Base-by-base conservation (phyloP, 805 yeast genomes). In the Yarrowia phangngaensis region DNA sequence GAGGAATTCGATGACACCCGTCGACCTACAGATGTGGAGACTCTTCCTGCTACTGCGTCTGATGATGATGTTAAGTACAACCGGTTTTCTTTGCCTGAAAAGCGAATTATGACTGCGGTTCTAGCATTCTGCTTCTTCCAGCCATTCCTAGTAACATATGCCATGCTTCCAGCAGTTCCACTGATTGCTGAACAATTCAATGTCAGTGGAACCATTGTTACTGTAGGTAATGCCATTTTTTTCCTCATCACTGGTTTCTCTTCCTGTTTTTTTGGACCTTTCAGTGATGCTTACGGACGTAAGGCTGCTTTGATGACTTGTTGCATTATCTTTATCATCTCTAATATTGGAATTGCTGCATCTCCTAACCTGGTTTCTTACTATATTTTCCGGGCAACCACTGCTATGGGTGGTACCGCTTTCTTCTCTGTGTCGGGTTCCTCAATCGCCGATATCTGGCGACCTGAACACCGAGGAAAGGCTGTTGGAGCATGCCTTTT, bases 351-450 rank as follows among this genome's bases (percentile, higher is more conserved):
- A 4, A 71, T 71, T 6, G 80, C 77, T 0, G 67, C 71, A 2
- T 71, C 80, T 1, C 73, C 64, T 22, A 70, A 78, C 54, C 56
- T 78, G 31, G 73, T 76, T 4, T 75, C 74, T 78, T 76, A 76
- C 58, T 74, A 68, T 46, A 64, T 77, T 0, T 76, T 76, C 53
- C 61, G 82, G 56, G 67, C 73, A 4, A 45, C 70, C 9, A 64
- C 73, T n/a, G 81, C 78, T 0, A 55, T 78, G 8, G 71, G 73
- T 56, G 82, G 80, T 4, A 75, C 81, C 1, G 68, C 78, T 0
- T 75, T 76, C 52, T 75, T 77, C 60, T 64, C 75, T 28, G 66
- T 76, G 20, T 80, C 80, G 3, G 79, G 78, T 3, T 66, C 69
- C 14, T 65, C 75, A 8, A 63, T 76, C 11, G 74, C 75, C 14